Percentiles rank a stretch among this genome's conserved stretches.
Evolutionary conservation across 2,329 filamentous ascomycete species (phyloP).

Genomic region (Ophiostoma piceae): DNA sequence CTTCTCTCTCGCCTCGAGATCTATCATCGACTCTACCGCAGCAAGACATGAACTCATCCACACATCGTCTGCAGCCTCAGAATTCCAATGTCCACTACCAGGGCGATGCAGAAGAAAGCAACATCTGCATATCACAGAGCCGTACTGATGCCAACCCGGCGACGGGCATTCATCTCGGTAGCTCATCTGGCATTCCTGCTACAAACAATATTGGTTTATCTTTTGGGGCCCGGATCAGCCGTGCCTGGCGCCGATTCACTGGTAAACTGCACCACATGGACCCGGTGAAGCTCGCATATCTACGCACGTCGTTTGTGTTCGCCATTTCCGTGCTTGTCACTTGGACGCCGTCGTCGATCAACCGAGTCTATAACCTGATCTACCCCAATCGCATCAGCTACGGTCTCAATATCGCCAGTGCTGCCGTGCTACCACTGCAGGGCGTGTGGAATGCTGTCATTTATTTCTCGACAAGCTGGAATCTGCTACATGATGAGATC

Average conservation of each 20-base stretch:
- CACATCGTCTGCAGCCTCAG: constrained; percentile 14
- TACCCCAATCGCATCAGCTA: constrained; percentile 52
- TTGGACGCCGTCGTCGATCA: constrained; percentile 64
- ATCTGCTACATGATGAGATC: constrained; percentile 34
- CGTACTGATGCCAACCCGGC: no score
- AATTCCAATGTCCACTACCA: not conserved
- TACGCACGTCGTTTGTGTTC: constrained; percentile 57
- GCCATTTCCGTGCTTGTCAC: constrained; percentile 56
- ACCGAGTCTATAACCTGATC: constrained; percentile 65
- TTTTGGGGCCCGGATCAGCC: not conserved
- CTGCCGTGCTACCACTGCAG: constrained; percentile 69
- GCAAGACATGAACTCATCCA: not conserved
- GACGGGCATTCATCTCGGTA: not conserved
- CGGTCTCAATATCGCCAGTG: constrained; percentile 62
- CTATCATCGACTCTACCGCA: not conserved
- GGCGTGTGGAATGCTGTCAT: constrained; percentile 77
- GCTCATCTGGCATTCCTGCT: not conserved
- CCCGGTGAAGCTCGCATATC: constrained; percentile 56
- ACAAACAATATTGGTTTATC: not conserved
- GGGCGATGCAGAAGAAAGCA: no score
- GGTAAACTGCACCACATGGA: constrained; percentile 43
- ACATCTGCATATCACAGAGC: not conserved
- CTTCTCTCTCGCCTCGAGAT: constrained; percentile 13
- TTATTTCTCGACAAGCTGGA: constrained; percentile 62
- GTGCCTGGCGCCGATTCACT: constrained; percentile 30